phyloP scores from a whole-genome alignment of 176 grass and related monocot species.

The Elaeis guineensis region DNA sequence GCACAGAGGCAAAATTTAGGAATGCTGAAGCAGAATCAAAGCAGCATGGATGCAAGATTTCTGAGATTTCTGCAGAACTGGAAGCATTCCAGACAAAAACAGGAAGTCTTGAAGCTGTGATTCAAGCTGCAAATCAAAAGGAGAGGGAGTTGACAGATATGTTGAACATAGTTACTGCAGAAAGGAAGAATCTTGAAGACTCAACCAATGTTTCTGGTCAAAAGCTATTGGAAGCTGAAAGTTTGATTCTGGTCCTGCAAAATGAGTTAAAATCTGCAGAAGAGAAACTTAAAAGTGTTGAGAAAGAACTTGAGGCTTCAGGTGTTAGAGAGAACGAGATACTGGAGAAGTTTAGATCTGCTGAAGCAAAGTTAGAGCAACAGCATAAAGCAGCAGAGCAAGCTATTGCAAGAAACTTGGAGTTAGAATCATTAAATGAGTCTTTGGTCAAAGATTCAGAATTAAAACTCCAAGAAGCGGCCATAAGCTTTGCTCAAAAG shows the following conservation, averaged over 20 bases:
- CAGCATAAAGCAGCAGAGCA: constrained; percentile 54
- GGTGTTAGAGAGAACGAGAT: constrained; percentile 41
- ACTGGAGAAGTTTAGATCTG: constrained; percentile 61
- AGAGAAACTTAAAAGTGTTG: constrained; percentile 46
- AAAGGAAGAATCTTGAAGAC: constrained; percentile 65
- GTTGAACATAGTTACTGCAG: constrained; percentile 45
- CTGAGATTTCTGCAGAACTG: constrained; percentile 46
- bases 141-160: constrained; percentile 36
- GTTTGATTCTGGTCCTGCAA: constrained; percentile 31
- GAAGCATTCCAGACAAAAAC: constrained; percentile 59
- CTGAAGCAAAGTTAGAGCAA: constrained; percentile 67
- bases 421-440: constrained; percentile 56
- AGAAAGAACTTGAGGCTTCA: constrained; percentile 37
- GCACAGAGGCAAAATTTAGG: constrained; percentile 34
- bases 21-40: constrained; percentile 29
- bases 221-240: constrained; percentile 50
- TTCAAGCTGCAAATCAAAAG: constrained; percentile 39
- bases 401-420: constrained; percentile 58
- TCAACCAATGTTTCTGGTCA: constrained; percentile 32
- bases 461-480: constrained; percentile 49
- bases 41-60: constrained; percentile 24
- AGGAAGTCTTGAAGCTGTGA: constrained; percentile 32
- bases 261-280: constrained; percentile 38
- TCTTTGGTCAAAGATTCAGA: constrained; percentile 78
- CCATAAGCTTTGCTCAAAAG: constrained; percentile 44